Conservation (phyloP, 2,329 filamentous ascomycete species). For the Apiospora phragmitis region DNA sequence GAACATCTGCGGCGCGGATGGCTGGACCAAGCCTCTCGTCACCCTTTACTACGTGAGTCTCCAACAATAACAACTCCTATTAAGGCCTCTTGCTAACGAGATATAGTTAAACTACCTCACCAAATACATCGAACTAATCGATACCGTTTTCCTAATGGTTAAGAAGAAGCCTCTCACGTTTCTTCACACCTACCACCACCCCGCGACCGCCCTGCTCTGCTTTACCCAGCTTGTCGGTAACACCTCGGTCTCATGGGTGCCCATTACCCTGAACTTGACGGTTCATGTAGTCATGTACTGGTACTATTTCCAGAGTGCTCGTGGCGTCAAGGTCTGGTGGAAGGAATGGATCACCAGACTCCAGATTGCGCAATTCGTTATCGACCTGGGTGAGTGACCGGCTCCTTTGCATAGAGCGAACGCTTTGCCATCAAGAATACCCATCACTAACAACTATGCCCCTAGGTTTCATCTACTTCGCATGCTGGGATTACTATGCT, state of each 20-base stretch:
- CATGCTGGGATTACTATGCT: slow-evolving; percentile 77
- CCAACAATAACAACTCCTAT: neutral
- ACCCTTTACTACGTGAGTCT: slow-evolving; percentile 83
- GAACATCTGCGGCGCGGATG: slow-evolving; percentile 75
- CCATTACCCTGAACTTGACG: slow-evolving; percentile 84
- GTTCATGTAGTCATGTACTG: slow-evolving; percentile 99
- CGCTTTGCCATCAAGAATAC: neutral
- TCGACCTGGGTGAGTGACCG: slow-evolving; percentile 75
- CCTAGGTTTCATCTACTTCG: slow-evolving; percentile 76
- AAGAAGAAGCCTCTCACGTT: slow-evolving; percentile 99
- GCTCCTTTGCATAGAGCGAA: neutral
- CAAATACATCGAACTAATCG: slow-evolving; percentile 92
- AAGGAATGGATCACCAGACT: slow-evolving; percentile 98
- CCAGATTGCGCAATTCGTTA: slow-evolving; percentile 93
- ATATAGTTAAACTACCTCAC: slow-evolving; percentile 89
- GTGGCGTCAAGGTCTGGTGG: slow-evolving; percentile 94
- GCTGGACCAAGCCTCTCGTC: slow-evolving; percentile 89
- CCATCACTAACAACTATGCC: neutral
- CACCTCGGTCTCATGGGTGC: slow-evolving; percentile 91
- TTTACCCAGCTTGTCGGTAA: slow-evolving; percentile 92
- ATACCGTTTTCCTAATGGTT: slow-evolving; percentile 93
- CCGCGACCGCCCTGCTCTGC: slow-evolving; percentile 91
- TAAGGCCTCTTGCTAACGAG: neutral
- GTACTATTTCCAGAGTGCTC: slow-evolving; percentile 99
- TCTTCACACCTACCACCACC: slow-evolving; percentile 97